phyloP scores from a whole-genome alignment of 2,329 filamentous ascomycete genomes.

The Aspergillus felis region DNA sequence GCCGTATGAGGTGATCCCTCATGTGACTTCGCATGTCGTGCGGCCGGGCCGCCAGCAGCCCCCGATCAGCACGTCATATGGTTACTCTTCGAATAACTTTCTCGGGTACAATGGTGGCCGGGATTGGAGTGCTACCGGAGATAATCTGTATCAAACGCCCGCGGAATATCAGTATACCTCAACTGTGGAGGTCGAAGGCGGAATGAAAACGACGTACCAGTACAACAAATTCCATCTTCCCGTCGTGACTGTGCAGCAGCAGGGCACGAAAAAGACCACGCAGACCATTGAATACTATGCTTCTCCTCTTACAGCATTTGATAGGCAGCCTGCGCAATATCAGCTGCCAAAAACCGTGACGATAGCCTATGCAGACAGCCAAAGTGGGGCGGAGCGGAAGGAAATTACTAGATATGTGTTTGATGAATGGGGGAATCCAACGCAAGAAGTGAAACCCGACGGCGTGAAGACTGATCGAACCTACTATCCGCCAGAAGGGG shows the following conservation, averaged over 20 bases:
- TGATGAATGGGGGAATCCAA: slow-evolving; percentile 6
- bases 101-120: slow-evolving; percentile 1
- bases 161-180: slow-evolving; percentile 1
- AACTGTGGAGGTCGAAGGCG: neutral
- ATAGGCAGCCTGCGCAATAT: slow-evolving; percentile 3
- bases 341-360: neutral
- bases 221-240: slow-evolving; percentile 8
- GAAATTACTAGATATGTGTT: neutral
- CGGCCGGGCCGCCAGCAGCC: neutral
- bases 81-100: slow-evolving; percentile 5
- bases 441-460: neutral
- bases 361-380: neutral
- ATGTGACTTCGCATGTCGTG: slow-evolving; percentile 1
- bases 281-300: slow-evolving; percentile 2
- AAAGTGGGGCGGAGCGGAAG: neutral
- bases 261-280: neutral
- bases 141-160: neutral
- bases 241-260: neutral
- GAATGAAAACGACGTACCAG: neutral
- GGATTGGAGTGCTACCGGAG: neutral
- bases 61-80: neutral
- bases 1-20: neutral
- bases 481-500: neutral
- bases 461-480: neutral
- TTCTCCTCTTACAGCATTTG: neutral